Conservation (phyloP, 495 filamentous ascomycete genomes). For the Jackrogersella minutella region DNA sequence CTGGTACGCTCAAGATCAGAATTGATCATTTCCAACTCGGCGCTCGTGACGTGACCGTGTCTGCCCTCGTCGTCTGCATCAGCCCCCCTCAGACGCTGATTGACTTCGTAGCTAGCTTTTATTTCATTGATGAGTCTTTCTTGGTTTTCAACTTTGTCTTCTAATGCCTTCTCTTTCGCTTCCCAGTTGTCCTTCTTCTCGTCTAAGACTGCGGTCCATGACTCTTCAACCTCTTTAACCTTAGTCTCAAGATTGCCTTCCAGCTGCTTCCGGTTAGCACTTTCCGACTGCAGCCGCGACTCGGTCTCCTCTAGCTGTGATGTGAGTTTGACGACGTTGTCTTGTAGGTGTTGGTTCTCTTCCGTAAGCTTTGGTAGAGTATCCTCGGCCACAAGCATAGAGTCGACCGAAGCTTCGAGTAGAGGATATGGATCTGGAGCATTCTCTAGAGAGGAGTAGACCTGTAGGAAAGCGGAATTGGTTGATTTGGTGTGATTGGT, state of each 20-base stretch:
- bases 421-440: conserved; percentile 96
- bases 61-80: conserved; percentile 62
- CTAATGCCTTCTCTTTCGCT: conserved; percentile 88
- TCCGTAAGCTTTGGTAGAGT: conserved; percentile 84
- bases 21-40: conserved; percentile 91
- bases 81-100: conserved; percentile 80
- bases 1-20: conserved; percentile 92
- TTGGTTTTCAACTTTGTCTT: conserved; percentile 94
- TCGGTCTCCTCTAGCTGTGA: conserved; percentile 90
- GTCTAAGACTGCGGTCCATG: conserved; percentile 89
- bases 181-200: conserved; percentile 98
- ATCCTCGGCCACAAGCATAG: conserved; percentile 88
- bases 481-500: conserved; percentile 94
- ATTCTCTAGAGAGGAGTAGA: conserved; percentile 93
- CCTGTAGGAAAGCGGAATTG: conserved; percentile 87
- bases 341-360: conserved; percentile 87
- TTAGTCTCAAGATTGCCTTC: conserved; percentile 78
- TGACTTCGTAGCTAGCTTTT: conserved; percentile 97
- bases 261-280: conserved; percentile 71
- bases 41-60: conserved; percentile 74
- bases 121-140: conserved; percentile 91
- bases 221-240: conserved; percentile 85
- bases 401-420: conserved; percentile 94
- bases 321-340: conserved; percentile 80
- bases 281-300: conserved; percentile 74